Conservation (phyloP, 768 basidiomycete genomes). For the Ramaria rubella region DNA sequence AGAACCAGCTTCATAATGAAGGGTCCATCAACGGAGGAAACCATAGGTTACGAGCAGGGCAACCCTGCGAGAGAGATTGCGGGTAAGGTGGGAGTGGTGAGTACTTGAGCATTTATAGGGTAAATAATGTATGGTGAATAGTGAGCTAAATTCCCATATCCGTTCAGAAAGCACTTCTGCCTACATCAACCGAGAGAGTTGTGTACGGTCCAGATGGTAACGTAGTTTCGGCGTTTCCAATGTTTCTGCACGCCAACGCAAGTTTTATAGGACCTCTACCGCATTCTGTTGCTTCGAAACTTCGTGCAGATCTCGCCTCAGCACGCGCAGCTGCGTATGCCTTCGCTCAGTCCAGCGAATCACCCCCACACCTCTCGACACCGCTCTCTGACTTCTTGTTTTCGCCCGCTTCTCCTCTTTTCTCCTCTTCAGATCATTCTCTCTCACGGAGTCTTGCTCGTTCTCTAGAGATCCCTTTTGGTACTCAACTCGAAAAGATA, state of each 20-base stretch:
- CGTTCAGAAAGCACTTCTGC: neutral
- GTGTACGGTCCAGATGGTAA: neutral
- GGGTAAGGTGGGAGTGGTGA: conserved; percentile 8
- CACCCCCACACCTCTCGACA: neutral
- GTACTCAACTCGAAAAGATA: neutral
- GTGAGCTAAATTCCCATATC: neutral
- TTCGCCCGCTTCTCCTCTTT: neutral
- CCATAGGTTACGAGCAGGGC: conserved; percentile 7
- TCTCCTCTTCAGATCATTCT: neutral
- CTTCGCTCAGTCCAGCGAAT: neutral
- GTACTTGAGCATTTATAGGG: too few species aligned
- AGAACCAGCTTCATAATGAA: neutral
- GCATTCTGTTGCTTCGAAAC: neutral
- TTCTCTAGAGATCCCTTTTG: neutral
- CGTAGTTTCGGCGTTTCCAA: too few species aligned
- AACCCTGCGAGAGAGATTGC: conserved; percentile 13
- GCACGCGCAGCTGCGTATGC: neutral
- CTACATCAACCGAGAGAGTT: neutral
- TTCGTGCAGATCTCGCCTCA: neutral
- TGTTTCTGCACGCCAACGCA: neutral
- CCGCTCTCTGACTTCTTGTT: neutral
- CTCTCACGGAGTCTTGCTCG: neutral
- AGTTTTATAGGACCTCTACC: neutral
- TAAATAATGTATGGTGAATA: neutral
- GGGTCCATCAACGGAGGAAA: neutral